Evolutionary conservation across 768 basidiomycete species (phyloP).

Genomic region (Pleurotus pulmonarius): DNA sequence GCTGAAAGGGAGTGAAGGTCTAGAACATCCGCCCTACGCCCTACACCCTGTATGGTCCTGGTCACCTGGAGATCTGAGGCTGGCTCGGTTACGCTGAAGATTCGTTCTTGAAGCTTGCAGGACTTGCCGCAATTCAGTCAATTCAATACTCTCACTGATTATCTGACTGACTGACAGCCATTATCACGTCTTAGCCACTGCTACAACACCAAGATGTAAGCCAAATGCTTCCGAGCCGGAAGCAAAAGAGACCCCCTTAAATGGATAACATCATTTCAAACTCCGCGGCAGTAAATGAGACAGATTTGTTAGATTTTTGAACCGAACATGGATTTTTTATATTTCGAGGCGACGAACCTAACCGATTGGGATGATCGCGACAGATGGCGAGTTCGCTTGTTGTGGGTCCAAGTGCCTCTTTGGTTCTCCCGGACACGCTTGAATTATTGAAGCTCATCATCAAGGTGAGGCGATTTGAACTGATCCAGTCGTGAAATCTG

Average conservation of each 20-base stretch:
- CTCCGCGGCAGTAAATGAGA: background rate
- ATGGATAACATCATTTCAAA: background rate
- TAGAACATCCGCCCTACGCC: background rate
- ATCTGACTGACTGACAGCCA: too few species aligned
- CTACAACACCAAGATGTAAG: background rate
- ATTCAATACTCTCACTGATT: too few species aligned
- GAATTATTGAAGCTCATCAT: background rate
- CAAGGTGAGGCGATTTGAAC: too few species aligned
- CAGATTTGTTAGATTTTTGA: background rate
- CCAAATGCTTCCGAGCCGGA: constrained; percentile 1
- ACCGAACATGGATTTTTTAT: background rate
- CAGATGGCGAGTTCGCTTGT: too few species aligned
- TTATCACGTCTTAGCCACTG: too few species aligned
- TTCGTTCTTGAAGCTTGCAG: too few species aligned
- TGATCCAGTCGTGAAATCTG: too few species aligned
- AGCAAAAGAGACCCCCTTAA: background rate
- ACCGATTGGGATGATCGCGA: too few species aligned
- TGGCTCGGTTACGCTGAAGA: background rate
- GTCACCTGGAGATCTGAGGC: background rate
- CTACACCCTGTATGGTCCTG: background rate
- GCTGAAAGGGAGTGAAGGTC: too few species aligned
- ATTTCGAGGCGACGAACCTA: too few species aligned
- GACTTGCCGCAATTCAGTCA: too few species aligned
- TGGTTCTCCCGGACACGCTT: constrained; percentile 1
- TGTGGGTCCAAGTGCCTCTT: background rate